Conservation (phyloP, 1,284 basidiomycete species). For the Naganishia sp. region DNA sequence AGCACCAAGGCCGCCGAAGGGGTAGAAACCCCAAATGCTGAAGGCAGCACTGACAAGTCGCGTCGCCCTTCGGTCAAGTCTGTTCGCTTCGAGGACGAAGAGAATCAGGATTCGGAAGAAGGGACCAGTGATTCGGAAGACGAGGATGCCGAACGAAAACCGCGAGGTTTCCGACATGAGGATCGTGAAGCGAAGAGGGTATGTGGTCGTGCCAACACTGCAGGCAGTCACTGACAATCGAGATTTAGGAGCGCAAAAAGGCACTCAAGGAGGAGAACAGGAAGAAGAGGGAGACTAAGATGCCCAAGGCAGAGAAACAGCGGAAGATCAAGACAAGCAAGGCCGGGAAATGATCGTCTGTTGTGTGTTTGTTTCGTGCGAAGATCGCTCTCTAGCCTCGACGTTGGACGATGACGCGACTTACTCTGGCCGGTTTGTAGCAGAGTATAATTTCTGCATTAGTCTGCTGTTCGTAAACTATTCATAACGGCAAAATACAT, state of each 20-base stretch:
- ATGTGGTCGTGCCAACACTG: slow-evolving; percentile 29
- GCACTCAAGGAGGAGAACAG: slow-evolving; percentile 80
- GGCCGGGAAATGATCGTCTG: slow-evolving; percentile 5
- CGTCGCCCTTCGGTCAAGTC: slow-evolving; percentile 26
- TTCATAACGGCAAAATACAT: no score
- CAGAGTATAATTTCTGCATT: no score
- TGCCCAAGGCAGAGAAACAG: slow-evolving; percentile 92
- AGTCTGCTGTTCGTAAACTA: no score
- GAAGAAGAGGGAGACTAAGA: slow-evolving; percentile 86
- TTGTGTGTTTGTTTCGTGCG: background rate
- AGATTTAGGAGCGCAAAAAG: slow-evolving; percentile 74
- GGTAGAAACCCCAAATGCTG: slow-evolving; percentile 10
- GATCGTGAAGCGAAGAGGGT: slow-evolving; percentile 91
- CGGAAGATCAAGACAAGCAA: slow-evolving; percentile 66
- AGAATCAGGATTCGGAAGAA: slow-evolving; percentile 48
- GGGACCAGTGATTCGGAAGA: slow-evolving; percentile 51
- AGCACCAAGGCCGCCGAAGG: slow-evolving; percentile 29
- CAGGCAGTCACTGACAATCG: background rate
- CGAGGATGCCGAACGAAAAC: slow-evolving; percentile 60
- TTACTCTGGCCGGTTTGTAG: no score
- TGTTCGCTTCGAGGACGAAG: slow-evolving; percentile 32
- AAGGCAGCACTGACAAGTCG: slow-evolving; percentile 6
- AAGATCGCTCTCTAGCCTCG: no score
- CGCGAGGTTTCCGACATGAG: slow-evolving; percentile 84
- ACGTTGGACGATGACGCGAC: no score